These are phyloP conservation scores for Ilyonectria robusta DNA, from an alignment of 2,329 filamentous ascomycete species.

Conservation along the genomic window DNA sequence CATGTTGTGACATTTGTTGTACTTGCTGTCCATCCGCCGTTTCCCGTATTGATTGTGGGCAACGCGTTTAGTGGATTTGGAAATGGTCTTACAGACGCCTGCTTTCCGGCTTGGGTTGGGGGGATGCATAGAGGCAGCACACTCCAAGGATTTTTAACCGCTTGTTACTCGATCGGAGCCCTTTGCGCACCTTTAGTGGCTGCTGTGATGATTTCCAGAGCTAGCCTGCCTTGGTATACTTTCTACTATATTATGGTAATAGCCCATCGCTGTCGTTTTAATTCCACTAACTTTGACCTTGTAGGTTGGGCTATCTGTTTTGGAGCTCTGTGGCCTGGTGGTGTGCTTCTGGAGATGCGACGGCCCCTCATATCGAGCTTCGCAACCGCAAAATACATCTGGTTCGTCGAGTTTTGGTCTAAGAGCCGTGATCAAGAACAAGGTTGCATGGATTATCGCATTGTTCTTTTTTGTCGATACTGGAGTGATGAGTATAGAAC, in stretches of 20 bases:
- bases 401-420: not conserved
- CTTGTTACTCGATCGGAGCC: conserved; percentile 77
- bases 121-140: conserved; percentile 80
- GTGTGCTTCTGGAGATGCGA: conserved; percentile 15
- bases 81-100: conserved; percentile 74
- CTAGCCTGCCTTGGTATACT: conserved; percentile 73
- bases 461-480: conserved; percentile 12
- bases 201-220: conserved; percentile 78
- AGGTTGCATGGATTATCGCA: conserved; percentile 15
- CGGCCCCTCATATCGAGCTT: conserved; percentile 3
- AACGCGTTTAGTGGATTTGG: conserved; percentile 79
- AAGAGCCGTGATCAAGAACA: conserved; percentile 4
- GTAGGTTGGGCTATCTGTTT: conserved; percentile 36
- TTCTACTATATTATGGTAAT: conserved; percentile 84
- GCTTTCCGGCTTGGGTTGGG: conserved; percentile 71
- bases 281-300: not conserved
- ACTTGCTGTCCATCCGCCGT: conserved; percentile 76
- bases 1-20: conserved; percentile 77
- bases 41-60: conserved; percentile 74
- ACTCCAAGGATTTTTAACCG: conserved; percentile 77
- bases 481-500: conserved; percentile 52
- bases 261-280: conserved; percentile 58
- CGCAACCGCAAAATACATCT: not conserved
- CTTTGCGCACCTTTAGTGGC: conserved; percentile 79
- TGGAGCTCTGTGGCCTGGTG: conserved; percentile 13